Conservation (phyloP, 106 monocot species). For the Apostasia ramifera region DNA sequence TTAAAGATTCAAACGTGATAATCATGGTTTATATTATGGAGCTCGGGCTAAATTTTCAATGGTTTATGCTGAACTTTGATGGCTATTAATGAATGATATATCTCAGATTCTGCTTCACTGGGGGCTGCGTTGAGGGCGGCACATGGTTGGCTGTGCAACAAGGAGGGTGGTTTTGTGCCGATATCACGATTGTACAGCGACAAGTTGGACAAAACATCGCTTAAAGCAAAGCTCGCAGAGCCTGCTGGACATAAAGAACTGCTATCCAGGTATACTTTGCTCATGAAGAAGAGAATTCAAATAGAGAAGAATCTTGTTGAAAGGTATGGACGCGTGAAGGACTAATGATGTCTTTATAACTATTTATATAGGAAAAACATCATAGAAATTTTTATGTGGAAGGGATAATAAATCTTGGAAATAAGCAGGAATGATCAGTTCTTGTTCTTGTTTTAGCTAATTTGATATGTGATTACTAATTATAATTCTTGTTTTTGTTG, state of each 20-base stretch:
- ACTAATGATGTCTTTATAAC: background rate
- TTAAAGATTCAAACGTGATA: no score
- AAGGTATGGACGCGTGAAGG: constrained; percentile 39
- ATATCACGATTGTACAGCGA: constrained; percentile 55
- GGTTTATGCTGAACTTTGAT: no score
- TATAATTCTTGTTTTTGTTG: no score
- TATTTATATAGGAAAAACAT: no score
- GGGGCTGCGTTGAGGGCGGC: constrained; percentile 93
- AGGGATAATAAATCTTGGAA: no score
- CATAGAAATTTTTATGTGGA: no score
- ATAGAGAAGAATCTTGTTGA: constrained; percentile 69
- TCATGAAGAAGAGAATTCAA: constrained; percentile 78
- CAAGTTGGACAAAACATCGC: constrained; percentile 54
- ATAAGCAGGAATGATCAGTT: no score
- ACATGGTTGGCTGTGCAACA: constrained; percentile 92
- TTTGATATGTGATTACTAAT: no score
- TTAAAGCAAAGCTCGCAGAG: constrained; percentile 56
- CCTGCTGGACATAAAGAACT: constrained; percentile 58
- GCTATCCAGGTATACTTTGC: constrained; percentile 39
- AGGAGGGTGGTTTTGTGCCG: constrained; percentile 68
- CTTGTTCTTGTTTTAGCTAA: no score
- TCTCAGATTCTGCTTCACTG: constrained; percentile 87
- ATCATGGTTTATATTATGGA: no score
- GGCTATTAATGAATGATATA: background rate
- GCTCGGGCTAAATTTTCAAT: no score